Evolutionary conservation across 2,329 filamentous ascomycete species (phyloP).

Genomic region (Aureobasidium sp.): DNA sequence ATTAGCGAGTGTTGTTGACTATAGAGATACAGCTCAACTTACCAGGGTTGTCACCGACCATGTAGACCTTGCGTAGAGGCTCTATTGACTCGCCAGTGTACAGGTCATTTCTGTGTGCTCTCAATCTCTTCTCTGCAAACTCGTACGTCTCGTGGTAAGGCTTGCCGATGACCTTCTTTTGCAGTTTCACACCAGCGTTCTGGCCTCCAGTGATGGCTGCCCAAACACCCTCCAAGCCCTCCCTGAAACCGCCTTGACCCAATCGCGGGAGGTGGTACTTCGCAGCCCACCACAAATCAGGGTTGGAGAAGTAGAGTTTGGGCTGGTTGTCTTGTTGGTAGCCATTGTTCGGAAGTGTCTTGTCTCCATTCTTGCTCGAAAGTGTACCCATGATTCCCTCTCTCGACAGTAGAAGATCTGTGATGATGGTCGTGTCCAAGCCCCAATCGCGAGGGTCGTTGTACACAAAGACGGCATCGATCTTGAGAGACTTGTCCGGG

Average conservation of each 20-base stretch:
- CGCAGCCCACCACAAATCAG: constrained; percentile 83
- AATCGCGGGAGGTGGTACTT: constrained; percentile 76
- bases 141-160: constrained; percentile 68
- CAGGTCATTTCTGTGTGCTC: constrained; percentile 47
- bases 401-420: constrained; percentile 72
- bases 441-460: constrained; percentile 97
- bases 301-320: constrained; percentile 76
- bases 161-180: constrained; percentile 70
- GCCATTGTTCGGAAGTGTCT: constrained; percentile 58
- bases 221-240: constrained; percentile 75
- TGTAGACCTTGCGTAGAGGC: constrained; percentile 70
- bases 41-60: constrained; percentile 63
- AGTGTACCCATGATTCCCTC: constrained; percentile 74
- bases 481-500: constrained; percentile 52
- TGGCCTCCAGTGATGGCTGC: constrained; percentile 54
- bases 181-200: constrained; percentile 38
- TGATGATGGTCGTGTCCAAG: constrained; percentile 73
- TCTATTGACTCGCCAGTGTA: constrained; percentile 28
- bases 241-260: constrained; percentile 84
- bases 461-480: constrained; percentile 88
- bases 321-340: constrained; percentile 79
- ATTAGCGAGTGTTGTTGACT: neutral
- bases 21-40: neutral
- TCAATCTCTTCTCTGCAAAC: constrained; percentile 70
- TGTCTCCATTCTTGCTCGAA: constrained; percentile 60